Evolutionary conservation across 257 asterid genomes (phyloP).

Genomic region (Nicotiana sylvestris): DNA sequence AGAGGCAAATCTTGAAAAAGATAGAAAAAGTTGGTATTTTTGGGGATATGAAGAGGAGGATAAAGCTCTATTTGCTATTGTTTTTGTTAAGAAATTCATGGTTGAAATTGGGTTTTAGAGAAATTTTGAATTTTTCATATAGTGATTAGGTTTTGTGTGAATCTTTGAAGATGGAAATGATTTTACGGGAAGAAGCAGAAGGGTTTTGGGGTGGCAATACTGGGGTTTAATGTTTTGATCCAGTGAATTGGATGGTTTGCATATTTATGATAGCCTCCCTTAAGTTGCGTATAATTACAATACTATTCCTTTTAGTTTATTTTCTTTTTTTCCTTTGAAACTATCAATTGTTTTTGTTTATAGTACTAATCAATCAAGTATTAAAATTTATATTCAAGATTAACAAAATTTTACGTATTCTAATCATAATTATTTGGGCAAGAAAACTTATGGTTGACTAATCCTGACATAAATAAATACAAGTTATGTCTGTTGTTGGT

Average conservation of each 20-base stretch:
- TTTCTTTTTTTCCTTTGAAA: neutral
- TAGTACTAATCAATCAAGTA: too few relatives aligned
- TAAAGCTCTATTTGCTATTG: constrained; percentile 23
- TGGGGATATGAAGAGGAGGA: constrained; percentile 17
- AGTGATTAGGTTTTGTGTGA: neutral
- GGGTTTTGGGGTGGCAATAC: neutral
- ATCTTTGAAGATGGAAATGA: neutral
- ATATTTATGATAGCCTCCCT: neutral
- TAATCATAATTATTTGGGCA: too few relatives aligned
- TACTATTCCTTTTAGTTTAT: neutral
- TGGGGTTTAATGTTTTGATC: neutral
- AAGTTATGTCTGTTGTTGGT: too few relatives aligned
- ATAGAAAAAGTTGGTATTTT: constrained; percentile 21
- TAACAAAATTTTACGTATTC: too few relatives aligned
- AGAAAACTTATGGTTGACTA: too few relatives aligned
- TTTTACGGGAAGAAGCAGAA: neutral
- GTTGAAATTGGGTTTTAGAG: neutral
- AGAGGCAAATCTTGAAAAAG: constrained; percentile 32
- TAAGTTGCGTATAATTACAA: neutral
- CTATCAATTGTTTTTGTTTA: neutral
- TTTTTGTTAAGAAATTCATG: constrained; percentile 55
- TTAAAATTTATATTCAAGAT: too few relatives aligned
- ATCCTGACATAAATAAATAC: too few relatives aligned
- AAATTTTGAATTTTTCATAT: neutral
- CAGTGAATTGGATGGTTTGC: neutral